A percentile compares a stretch with the other conserved stretches of the same genome.
These are phyloP conservation scores for Trifolium subterraneum DNA, from an alignment of 306 rosid species.

Conservation along the genomic window DNA sequence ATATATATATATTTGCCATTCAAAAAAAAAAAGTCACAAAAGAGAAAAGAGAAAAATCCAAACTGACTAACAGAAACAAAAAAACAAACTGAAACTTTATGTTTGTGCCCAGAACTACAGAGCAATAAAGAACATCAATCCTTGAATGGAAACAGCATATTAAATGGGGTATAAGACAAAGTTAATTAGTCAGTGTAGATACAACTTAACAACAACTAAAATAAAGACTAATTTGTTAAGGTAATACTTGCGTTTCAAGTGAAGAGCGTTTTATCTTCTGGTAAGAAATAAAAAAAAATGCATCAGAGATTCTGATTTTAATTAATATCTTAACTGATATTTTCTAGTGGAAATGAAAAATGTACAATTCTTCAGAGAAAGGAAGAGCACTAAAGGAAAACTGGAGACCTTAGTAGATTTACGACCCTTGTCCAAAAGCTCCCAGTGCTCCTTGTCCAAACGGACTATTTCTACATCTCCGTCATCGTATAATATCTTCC, in stretches of 20 bases:
- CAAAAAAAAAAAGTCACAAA: too few relatives aligned
- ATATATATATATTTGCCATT: too few relatives aligned
- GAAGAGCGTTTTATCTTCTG: slow-evolving; percentile 75
- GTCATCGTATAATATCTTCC: slow-evolving; percentile 72
- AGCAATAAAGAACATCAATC: slow-evolving; percentile 37
- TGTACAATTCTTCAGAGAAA: slow-evolving; percentile 29
- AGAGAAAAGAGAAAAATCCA: too few relatives aligned
- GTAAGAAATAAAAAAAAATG: slow-evolving; percentile 35
- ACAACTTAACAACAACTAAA: slow-evolving; percentile 14
- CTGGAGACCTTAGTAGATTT: slow-evolving; percentile 51
- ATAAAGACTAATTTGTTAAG: slow-evolving; percentile 28
- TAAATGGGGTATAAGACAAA: neutral
- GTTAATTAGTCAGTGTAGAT: neutral
- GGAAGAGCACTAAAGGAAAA: slow-evolving; percentile 44
- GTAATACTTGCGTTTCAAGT: slow-evolving; percentile 62
- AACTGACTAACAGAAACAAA: too few relatives aligned
- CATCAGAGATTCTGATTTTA: slow-evolving; percentile 52
- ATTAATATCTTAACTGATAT: slow-evolving; percentile 29
- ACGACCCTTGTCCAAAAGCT: slow-evolving; percentile 56
- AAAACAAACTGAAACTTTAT: slow-evolving; percentile 56
- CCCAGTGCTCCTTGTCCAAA: slow-evolving; percentile 63
- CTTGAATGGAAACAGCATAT: neutral
- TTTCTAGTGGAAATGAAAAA: slow-evolving; percentile 38
- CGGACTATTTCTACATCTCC: slow-evolving; percentile 62
- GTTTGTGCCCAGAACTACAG: slow-evolving; percentile 64